Evolutionary conservation across 805 yeast species (phyloP), one percentile per base, ranked within the genome.

Genomic region (Barnettozyma vustinii): DNA sequence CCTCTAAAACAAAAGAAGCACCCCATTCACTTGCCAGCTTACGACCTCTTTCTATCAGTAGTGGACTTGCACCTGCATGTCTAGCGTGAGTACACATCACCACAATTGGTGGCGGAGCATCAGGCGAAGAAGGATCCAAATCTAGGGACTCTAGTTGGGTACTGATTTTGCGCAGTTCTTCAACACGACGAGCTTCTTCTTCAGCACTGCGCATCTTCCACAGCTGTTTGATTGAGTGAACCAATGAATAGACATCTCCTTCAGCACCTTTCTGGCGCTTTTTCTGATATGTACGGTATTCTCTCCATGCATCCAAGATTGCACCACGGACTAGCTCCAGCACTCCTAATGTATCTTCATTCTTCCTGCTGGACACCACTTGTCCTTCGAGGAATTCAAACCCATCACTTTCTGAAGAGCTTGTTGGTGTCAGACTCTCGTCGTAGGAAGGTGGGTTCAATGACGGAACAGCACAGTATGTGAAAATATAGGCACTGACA

Each of bases 301-400:
- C 90, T 32, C 68, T 72, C 94, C 94, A 85, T 1, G 91, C 92
- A 52, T 84, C 89, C 12, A 73, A 71, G 19, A 85, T 70, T 1
- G 87, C 78, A 5, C 71, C 72, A 54, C 80, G 74, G 50, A 84
- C 77, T 1, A 73, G 67, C 25, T 76, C 64, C 32, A 72, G 47
- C 3, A 68, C 46, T 1, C 45, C 40, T 6, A 63, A 36, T 1
- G 65, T 51, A 15, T 55, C 56, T 4, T 56, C 59, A 15, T 16
- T 48, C 26, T 20, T 42, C 40, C 39, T 33, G 23, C 27, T 32
- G 13, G 35, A 48, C 9, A 26, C 37, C 23, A 25, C 43, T 19
- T 32, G 10, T 21, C 5, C 44, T 10, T 36, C 21, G 7, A 15
- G 5, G 6, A 9, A 9, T 16, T 33, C 37, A 4, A 36, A 6